Evolutionary conservation across 257 asterid species (phyloP), one percentile per base, ranked within the genome.

Genomic region (Forsythia suspensa): DNA sequence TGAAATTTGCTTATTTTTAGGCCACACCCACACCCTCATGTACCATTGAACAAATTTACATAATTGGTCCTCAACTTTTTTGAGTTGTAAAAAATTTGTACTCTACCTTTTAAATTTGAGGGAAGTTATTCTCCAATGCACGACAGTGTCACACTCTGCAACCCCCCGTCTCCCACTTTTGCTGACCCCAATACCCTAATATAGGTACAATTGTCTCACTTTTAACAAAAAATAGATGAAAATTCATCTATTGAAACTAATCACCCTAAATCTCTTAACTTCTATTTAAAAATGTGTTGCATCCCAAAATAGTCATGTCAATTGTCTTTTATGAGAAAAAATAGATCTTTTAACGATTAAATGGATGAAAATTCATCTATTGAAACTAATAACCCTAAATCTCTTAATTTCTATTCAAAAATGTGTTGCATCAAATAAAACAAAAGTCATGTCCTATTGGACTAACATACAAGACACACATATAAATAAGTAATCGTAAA

Each of bases 1-100:
- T 86, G 91, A 80, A 51, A 77, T 81, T 83, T 51, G 79, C 88
- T 88, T 84, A 82, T 86, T 86, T 85, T 85, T 83, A 89, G 90
- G 88, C 80, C 86, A 83, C 52, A 72, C 80, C 84, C 71, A 70
- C 76, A 57, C 83, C 78, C 69, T 79, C 84, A 80, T 73, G 76
- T 76, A 43, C 65, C 77, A 71, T 29, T 63, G 16, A 8, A 4
- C 2, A 16, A 8, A 8, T 29, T 63, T 63, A 4, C 40, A 29
- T 12, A 21, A 8, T 7, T 29, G 20, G 3, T 63, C 70, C n/a
- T 13, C 70, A 63, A 63, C 70, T 29, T 24, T 24, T 29, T 24
- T 1, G 39, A 29, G 39, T 8, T 4, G 12, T 3, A 10, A 10
- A 15, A 29, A 63, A 21, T 63, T 24, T 2, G 39, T 63, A 7